A percentile compares a stretch with the other conserved stretches of the same genome.
Conservation (phyloP, 176 grass and related monocot genomes). For the Phoenix dactylifera region DNA sequence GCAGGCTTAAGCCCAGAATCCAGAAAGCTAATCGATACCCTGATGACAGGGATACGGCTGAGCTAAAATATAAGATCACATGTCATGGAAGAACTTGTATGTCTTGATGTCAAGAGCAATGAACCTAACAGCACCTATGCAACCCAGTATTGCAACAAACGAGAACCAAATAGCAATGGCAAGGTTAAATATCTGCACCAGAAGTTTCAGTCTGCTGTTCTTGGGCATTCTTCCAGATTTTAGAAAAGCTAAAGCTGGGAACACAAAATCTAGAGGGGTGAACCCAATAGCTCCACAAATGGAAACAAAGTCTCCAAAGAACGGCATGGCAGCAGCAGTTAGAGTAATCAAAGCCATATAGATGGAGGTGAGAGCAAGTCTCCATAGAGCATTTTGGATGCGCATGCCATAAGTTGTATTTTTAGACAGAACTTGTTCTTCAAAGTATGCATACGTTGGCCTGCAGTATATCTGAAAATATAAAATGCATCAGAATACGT, state of each 20-base stretch:
- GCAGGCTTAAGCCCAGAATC: too few relatives aligned
- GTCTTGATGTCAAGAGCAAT: slow-evolving; percentile 48
- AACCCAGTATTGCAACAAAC: slow-evolving; percentile 42
- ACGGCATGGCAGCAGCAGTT: slow-evolving; percentile 47
- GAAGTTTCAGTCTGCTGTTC: slow-evolving; percentile 9
- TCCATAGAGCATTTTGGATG: slow-evolving; percentile 12
- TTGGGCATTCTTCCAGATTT: slow-evolving; percentile 33
- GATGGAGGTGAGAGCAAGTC: slow-evolving; percentile 38
- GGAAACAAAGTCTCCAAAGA: slow-evolving; percentile 82
- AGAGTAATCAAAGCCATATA: slow-evolving; percentile 49
- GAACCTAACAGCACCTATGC: slow-evolving; percentile 50
- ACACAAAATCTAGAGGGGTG: slow-evolving; percentile 69
- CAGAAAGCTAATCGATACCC: too few relatives aligned
- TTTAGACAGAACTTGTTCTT: slow-evolving; percentile 17
- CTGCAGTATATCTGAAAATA: slow-evolving; percentile 67
- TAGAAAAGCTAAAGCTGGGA: slow-evolving; percentile 49
- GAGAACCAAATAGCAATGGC: slow-evolving; percentile 32
- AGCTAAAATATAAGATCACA: slow-evolving; percentile 25
- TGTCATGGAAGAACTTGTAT: slow-evolving; percentile 68
- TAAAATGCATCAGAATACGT: background rate
- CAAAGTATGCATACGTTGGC: slow-evolving; percentile 48
- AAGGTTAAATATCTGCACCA: slow-evolving; percentile 23
- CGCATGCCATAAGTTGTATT: slow-evolving; percentile 8
- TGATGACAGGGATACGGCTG: too few relatives aligned
- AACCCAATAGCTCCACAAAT: slow-evolving; percentile 74